A percentile compares a stretch with the other conserved stretches of the same genome.
Conservation (phyloP, 176 grass and related monocot genomes). For the Zoysia japonica region DNA sequence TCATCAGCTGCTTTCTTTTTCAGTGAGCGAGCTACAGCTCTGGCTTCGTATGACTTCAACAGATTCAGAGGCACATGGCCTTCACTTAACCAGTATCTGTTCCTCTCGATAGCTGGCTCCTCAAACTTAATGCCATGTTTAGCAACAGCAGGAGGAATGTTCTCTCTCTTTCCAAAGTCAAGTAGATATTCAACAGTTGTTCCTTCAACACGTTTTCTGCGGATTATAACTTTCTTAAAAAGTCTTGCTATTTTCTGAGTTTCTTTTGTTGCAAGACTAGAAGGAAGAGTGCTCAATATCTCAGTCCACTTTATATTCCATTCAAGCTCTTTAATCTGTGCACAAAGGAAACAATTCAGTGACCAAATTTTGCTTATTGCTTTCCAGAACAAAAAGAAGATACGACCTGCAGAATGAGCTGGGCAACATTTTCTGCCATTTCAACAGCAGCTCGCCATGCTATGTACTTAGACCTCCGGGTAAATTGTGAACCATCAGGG, state of each 20-base stretch:
- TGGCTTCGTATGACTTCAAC: constrained; percentile 87
- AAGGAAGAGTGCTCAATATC: constrained; percentile 59
- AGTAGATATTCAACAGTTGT: constrained; percentile 78
- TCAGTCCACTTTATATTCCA: constrained; percentile 91
- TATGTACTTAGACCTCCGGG: constrained; percentile 83
- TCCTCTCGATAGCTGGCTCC: constrained; percentile 78
- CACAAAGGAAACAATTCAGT: constrained; percentile 42
- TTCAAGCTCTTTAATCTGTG: constrained; percentile 94
- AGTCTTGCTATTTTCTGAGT: constrained; percentile 70
- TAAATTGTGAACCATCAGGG: constrained; percentile 78
- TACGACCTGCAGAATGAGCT: constrained; percentile 84
- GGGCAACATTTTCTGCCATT: constrained; percentile 70
- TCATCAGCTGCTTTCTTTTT: constrained; percentile 71
- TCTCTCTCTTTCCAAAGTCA: constrained; percentile 93
- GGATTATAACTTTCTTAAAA: constrained; percentile 97
- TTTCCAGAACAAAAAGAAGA: constrained; percentile 28
- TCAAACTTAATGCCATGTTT: constrained; percentile 82
- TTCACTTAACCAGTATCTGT: constrained; percentile 95
- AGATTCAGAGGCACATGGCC: constrained; percentile 73
- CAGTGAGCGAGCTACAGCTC: constrained; percentile 61
- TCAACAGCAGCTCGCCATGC: constrained; percentile 89
- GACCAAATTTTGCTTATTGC: constrained; percentile 18
- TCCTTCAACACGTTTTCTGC: constrained; percentile 65
- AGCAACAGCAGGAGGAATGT: constrained; percentile 81
- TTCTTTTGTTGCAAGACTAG: constrained; percentile 74